Evolutionary conservation across 768 basidiomycete genomes (phyloP), one percentile per base, ranked within the genome.

Genomic region (Russula compacta): DNA sequence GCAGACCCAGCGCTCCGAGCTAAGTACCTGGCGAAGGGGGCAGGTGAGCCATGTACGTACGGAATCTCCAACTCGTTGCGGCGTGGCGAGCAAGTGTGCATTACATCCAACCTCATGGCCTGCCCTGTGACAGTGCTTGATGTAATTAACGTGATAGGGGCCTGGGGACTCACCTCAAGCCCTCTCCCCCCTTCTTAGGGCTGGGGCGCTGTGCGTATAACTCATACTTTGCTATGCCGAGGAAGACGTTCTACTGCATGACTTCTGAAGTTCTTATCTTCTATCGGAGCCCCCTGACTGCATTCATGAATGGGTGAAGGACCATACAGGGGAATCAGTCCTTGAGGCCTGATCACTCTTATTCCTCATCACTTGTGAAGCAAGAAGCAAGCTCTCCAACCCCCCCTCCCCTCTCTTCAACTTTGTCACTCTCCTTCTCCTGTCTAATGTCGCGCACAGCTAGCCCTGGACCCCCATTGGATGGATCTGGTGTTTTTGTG

Each of bases 401-500:
- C 17, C 15, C 11, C 19, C n/a, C 17, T 21, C 21, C 15, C 17
- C 29, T 44, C 39, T 57, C 47, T 33, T 38, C 15, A 19, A 11
- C 12, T 14, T 38, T 19, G 11, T 29, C 36, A 39, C 42, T 6
- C 35, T 17, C 8, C 6, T 48, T 6, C 17, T 10, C 19, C 36
- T 8, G 0, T 39, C 55, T 44, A 15, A 49, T 62, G 44, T 12
- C 52, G 15, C 17, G 11, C 12, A 9, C 24, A 29, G 24, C 7
- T 4, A 43, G 15, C 15, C 5, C 44, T 19, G 33, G 36, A 0
- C 56, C 39, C 11, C 15, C 56, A 4, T 39, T 53, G 7, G 56
- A 63, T 46, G 61, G 46, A 32, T 53, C 61, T 1, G 56, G 56
- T 38, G 36, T 58, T 47, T 17, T 63, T 21, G 48, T 46, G 5